These are phyloP conservation scores for Aspergillus ibericus DNA, from an alignment of 2,329 filamentous ascomycete species.

Conservation along the genomic window DNA sequence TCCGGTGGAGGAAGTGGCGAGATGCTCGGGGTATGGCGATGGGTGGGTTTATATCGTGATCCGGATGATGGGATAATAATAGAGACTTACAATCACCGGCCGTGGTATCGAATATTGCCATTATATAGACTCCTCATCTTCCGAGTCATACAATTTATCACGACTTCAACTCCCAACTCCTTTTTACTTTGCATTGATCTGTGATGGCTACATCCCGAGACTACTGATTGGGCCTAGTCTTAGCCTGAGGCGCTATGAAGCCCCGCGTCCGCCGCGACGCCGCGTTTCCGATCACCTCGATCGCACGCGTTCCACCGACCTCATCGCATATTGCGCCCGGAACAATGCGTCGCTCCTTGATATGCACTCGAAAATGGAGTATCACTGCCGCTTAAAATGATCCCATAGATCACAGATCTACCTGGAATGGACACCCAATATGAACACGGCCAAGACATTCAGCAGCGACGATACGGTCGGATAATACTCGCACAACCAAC, in stretches of 20 bases:
- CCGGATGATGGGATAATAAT: constrained; percentile 59
- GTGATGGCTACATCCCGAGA: background rate
- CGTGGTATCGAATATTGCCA: background rate
- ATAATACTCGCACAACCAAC: no score
- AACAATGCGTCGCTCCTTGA: background rate
- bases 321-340: background rate
- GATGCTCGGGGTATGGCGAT: constrained; percentile 82
- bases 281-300: background rate
- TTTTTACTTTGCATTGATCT: background rate
- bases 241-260: background rate
- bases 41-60: constrained; percentile 87
- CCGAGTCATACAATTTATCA: background rate
- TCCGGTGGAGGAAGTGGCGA: constrained; percentile 77
- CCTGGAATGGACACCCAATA: no score
- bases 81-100: no score
- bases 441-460: no score
- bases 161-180: background rate
- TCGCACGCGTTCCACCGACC: no score
- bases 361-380: no score
- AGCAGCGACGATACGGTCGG: no score
- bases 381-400: no score
- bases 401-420: no score
- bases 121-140: background rate
- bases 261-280: background rate
- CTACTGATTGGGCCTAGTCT: background rate